phyloP scores from a whole-genome alignment of 2,329 filamentous ascomycete genomes.

The Clarireedia monteithiana region DNA sequence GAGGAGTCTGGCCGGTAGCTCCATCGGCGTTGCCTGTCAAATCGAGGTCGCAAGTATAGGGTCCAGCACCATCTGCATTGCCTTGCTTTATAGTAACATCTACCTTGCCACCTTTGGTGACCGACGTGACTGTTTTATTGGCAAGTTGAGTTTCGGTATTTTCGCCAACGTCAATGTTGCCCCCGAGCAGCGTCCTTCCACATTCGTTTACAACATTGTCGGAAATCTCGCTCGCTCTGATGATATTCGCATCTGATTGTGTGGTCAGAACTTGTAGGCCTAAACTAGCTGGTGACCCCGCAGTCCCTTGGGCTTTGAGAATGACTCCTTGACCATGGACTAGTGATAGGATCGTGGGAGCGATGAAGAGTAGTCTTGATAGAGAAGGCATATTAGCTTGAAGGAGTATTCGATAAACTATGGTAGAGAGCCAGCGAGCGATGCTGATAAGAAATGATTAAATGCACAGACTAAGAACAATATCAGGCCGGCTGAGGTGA shows the following conservation, averaged over 20 bases:
- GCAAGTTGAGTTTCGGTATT: constrained; percentile 45
- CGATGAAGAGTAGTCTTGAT: not conserved
- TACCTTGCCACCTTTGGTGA: constrained; percentile 38
- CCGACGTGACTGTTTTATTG: constrained; percentile 40
- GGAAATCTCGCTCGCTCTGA: constrained; percentile 47
- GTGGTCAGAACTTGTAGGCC: constrained; percentile 54
- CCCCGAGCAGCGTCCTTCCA: constrained; percentile 51
- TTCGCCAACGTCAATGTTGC: constrained; percentile 54
- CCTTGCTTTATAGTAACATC: constrained; percentile 45
- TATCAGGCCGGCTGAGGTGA: not conserved
- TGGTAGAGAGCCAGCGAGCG: not conserved
- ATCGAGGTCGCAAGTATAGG: constrained; percentile 47
- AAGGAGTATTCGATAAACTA: not conserved
- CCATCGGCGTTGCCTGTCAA: constrained; percentile 30
- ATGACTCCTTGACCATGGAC: constrained; percentile 5
- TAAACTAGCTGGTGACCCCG: constrained; percentile 18
- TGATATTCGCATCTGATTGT: constrained; percentile 59
- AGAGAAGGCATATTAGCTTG: not conserved
- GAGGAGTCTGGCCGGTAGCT: not conserved
- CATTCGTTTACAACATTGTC: constrained; percentile 50
- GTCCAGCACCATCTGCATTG: constrained; percentile 46
- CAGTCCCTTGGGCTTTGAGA: constrained; percentile 4
- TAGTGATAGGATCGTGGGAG: constrained; percentile 1
- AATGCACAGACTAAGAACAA: not conserved
- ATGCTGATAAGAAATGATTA: not conserved